Evolutionary conservation across 78 protist genomes (phyloP).

Genomic region (Dictyostelium purpureum): DNA sequence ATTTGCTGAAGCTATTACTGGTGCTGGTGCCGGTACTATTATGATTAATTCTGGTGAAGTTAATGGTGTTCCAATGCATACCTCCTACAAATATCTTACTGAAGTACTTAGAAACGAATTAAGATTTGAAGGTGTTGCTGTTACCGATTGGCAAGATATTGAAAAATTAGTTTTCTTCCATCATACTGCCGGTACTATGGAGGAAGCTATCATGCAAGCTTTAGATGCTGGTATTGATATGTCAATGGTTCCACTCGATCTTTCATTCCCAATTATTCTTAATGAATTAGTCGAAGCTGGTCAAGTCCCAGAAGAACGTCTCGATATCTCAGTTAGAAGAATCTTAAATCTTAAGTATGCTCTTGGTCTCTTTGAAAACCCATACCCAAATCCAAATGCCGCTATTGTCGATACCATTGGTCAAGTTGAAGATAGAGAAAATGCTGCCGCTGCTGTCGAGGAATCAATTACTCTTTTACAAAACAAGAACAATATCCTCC

Average conservation of each 20-base stretch:
- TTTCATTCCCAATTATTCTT: constrained; percentile 49
- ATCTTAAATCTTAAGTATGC: constrained; percentile 70
- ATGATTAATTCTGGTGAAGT: constrained; percentile 77
- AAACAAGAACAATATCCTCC: constrained; percentile 46
- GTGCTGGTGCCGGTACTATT: constrained; percentile 59
- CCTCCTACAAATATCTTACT: constrained; percentile 27
- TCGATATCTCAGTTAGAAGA: constrained; percentile 60
- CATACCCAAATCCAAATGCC: constrained; percentile 53
- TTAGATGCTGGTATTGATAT: constrained; percentile 84
- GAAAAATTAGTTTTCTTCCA: constrained; percentile 66
- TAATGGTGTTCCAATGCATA: constrained; percentile 78
- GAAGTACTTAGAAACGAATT: constrained; percentile 68
- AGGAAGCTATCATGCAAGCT: constrained; percentile 66
- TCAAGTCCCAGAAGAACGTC: constrained; percentile 56
- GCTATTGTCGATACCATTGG: constrained; percentile 61
- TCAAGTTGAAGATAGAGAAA: constrained; percentile 30
- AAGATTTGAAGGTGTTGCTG: constrained; percentile 78
- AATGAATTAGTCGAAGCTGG: constrained; percentile 47
- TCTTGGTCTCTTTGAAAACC: constrained; percentile 66
- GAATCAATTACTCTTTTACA: constrained; percentile 63
- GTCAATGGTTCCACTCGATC: constrained; percentile 84
- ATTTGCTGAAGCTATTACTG: constrained; percentile 52
- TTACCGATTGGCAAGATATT: constrained; percentile 86
- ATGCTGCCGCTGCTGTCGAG: constrained; percentile 36
- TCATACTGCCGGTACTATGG: constrained; percentile 30